Evolutionary conservation across 2,329 filamentous ascomycete species (phyloP).

Genomic region (Penicillium sp.): DNA sequence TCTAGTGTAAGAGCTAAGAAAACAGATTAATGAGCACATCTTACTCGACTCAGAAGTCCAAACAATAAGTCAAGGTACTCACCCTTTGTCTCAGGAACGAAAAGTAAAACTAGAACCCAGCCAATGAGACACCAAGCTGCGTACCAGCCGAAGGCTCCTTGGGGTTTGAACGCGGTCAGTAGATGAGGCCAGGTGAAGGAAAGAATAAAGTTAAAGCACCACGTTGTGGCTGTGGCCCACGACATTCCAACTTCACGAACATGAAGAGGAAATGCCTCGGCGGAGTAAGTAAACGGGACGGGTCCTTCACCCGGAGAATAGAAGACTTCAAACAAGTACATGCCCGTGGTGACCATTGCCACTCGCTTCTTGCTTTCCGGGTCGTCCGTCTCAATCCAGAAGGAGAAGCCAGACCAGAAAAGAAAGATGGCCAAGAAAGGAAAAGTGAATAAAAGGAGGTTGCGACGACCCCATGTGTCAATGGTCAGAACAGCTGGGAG

Average conservation of each 20-base stretch:
- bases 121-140: constrained; percentile 60
- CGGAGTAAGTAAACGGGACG: constrained; percentile 68
- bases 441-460: constrained; percentile 65
- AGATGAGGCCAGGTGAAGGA: constrained; percentile 59
- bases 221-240: constrained; percentile 58
- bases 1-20: constrained; percentile 45
- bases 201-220: constrained; percentile 61
- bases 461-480: constrained; percentile 67
- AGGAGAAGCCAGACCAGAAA: constrained; percentile 56
- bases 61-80: constrained; percentile 1
- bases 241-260: constrained; percentile 68
- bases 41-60: background rate
- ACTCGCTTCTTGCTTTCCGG: constrained; percentile 37
- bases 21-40: constrained; percentile 14
- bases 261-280: constrained; percentile 66
- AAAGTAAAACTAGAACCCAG: constrained; percentile 57
- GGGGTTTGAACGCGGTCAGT: constrained; percentile 52
- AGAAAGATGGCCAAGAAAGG: constrained; percentile 60
- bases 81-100: constrained; percentile 57
- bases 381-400: constrained; percentile 49
- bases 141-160: constrained; percentile 62
- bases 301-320: constrained; percentile 63
- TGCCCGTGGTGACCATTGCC: constrained; percentile 48
- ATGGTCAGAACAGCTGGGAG: constrained; percentile 68
- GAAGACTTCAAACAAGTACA: constrained; percentile 56